Conservation (phyloP, 331 rosid genomes). For the Rhamnella rubrinervis region DNA sequence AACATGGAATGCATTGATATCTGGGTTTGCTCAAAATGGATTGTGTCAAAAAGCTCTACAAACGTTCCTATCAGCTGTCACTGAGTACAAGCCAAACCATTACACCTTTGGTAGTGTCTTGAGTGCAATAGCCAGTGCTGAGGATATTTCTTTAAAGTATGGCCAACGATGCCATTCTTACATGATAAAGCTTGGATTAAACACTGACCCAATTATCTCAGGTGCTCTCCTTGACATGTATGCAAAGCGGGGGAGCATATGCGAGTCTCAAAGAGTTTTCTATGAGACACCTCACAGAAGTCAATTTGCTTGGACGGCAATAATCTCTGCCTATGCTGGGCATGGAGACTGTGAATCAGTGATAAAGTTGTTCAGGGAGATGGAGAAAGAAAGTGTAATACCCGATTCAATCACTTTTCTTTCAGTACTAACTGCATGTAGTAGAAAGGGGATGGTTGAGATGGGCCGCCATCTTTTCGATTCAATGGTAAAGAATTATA, state of each 20-base stretch:
- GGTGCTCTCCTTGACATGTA: conserved; percentile 87
- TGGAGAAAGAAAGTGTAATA: conserved; percentile 57
- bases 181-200: conserved; percentile 61
- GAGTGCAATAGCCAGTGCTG: conserved; percentile 68
- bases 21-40: conserved; percentile 84
- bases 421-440: conserved; percentile 68
- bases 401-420: conserved; percentile 85
- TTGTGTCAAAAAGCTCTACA: conserved; percentile 60
- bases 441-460: conserved; percentile 84
- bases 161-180: conserved; percentile 78
- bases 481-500: conserved; percentile 56
- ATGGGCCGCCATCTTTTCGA: conserved; percentile 56
- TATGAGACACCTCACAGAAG: conserved; percentile 52
- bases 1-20: conserved; percentile 88
- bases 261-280: conserved; percentile 68
- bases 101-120: conserved; percentile 89
- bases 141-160: conserved; percentile 65
- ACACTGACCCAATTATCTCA: conserved; percentile 54
- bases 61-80: conserved; percentile 50
- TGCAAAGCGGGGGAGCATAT: conserved; percentile 85
- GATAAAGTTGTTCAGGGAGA: conserved; percentile 54
- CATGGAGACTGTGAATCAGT: conserved; percentile 74
- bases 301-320: conserved; percentile 77
- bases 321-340: conserved; percentile 71
- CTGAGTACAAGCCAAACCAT: conserved; percentile 68